These are phyloP conservation scores for Carnegiea gigantea DNA, from an alignment of 179 eudicot species.

Conservation along the genomic window DNA sequence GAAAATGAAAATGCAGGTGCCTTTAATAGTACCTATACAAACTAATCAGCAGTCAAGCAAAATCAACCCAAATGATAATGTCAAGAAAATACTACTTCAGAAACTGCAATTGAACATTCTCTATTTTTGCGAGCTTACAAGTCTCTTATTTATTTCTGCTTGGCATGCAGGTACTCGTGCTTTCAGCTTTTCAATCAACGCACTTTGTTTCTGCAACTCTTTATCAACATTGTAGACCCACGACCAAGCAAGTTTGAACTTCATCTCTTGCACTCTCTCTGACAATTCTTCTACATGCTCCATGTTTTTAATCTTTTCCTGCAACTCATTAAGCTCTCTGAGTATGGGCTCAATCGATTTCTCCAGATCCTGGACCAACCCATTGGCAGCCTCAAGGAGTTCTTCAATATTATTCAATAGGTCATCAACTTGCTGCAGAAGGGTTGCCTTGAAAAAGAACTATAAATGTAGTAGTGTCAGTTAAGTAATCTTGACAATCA, in stretches of 20 bases:
- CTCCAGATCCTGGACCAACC: slow-evolving; percentile 65
- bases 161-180: slow-evolving; percentile 58
- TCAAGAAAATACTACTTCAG: background rate
- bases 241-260: slow-evolving; percentile 91
- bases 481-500: slow-evolving; percentile 6
- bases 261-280: slow-evolving; percentile 58
- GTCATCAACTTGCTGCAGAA: slow-evolving; percentile 92
- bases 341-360: slow-evolving; percentile 66
- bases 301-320: slow-evolving; percentile 72
- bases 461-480: slow-evolving; percentile 30
- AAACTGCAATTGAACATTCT: background rate
- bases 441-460: slow-evolving; percentile 99
- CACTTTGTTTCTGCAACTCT: slow-evolving; percentile 49
- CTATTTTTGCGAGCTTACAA: slow-evolving; percentile 44
- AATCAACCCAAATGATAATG: background rate
- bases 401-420: slow-evolving; percentile 58
- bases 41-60: background rate
- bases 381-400: slow-evolving; percentile 59
- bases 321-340: slow-evolving; percentile 75
- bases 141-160: slow-evolving; percentile 48
- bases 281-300: slow-evolving; percentile 86
- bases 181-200: slow-evolving; percentile 52
- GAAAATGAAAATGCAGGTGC: background rate
- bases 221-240: slow-evolving; percentile 74
- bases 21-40: background rate